Evolutionary conservation across 1,139 yeast species (phyloP).

Genomic region (Kodamaea anthophila): DNA sequence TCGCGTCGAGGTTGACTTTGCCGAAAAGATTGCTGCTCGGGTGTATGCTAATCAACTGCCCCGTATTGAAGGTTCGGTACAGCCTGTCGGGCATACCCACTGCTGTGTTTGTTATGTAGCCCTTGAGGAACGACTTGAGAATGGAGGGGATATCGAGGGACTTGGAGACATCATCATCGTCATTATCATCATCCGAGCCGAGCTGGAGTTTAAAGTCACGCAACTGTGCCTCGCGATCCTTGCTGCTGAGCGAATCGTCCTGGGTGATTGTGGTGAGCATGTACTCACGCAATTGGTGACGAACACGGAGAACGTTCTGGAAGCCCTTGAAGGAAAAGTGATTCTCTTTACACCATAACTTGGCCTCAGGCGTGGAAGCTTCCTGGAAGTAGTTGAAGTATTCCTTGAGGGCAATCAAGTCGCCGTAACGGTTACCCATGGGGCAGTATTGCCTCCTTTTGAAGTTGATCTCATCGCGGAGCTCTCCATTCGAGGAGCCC

Average conservation of each 20-base stretch:
- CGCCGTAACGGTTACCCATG: conserved; percentile 70
- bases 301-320: conserved; percentile 67
- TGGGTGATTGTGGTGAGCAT: conserved; percentile 45
- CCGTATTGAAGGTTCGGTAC: conserved; percentile 75
- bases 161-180: conserved; percentile 11
- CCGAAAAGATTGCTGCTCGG: conserved; percentile 91
- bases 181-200: conserved; percentile 9
- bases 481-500: conserved; percentile 60
- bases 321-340: conserved; percentile 76
- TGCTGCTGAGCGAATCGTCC: conserved; percentile 26
- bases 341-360: conserved; percentile 78
- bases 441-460: conserved; percentile 60
- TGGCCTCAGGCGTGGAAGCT: conserved; percentile 42
- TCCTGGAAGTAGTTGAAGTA: conserved; percentile 55
- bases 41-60: conserved; percentile 79
- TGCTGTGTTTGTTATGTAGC: conserved; percentile 82
- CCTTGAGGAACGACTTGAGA: conserved; percentile 72
- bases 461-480: conserved; percentile 71
- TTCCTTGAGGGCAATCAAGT: conserved; percentile 77
- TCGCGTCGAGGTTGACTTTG: conserved; percentile 66
- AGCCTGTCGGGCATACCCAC: conserved; percentile 94
- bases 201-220: conserved; percentile 24
- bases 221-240: conserved; percentile 24
- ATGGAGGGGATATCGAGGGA: conserved; percentile 53
- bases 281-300: conserved; percentile 70